A percentile compares a stretch with the other conserved stretches of the same genome.
Evolutionary conservation across 2,329 filamentous ascomycete species (phyloP).

Genomic region (Septoria petroselini): DNA sequence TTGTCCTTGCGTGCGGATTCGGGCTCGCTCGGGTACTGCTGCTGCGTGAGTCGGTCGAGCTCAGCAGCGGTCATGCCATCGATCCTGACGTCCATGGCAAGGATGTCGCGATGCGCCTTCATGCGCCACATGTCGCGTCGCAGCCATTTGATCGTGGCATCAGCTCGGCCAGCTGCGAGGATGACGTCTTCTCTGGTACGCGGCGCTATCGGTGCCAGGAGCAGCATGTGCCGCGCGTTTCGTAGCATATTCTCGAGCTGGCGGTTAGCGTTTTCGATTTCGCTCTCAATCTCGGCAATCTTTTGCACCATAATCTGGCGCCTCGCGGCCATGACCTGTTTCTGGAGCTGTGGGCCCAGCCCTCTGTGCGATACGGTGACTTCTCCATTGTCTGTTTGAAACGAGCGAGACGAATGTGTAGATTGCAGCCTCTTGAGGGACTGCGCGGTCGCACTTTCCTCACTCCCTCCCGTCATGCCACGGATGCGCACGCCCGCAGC

Average conservation of each 20-base stretch:
- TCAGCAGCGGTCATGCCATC: slow-evolving; percentile 49
- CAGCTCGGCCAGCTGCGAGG: slow-evolving; percentile 76
- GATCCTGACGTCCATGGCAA: slow-evolving; percentile 80
- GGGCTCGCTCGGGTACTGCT: slow-evolving; percentile 13
- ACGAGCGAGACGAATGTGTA: slow-evolving; percentile 47
- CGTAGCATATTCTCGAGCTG: slow-evolving; percentile 78
- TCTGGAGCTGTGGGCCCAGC: slow-evolving; percentile 65
- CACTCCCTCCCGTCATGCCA: slow-evolving; percentile 77
- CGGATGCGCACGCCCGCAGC: slow-evolving; percentile 88
- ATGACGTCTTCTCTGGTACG: slow-evolving; percentile 84
- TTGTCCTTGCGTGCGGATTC: slow-evolving; percentile 30
- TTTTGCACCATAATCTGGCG: slow-evolving; percentile 79
- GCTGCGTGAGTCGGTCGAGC: slow-evolving; percentile 22
- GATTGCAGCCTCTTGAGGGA: slow-evolving; percentile 69
- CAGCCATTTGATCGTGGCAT: slow-evolving; percentile 90
- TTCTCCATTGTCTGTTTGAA: slow-evolving; percentile 70
- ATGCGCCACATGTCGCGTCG: slow-evolving; percentile 89
- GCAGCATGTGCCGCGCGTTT: slow-evolving; percentile 84
- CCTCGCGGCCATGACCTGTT: slow-evolving; percentile 79
- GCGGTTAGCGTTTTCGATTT: slow-evolving; percentile 67
- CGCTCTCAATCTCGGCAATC: slow-evolving; percentile 78
- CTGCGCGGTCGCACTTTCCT: slow-evolving; percentile 64
- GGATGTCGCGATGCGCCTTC: slow-evolving; percentile 84
- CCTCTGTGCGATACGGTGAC: slow-evolving; percentile 59
- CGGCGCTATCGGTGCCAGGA: slow-evolving; percentile 85